phyloP scores from a whole-genome alignment of 2,329 filamentous ascomycete genomes.

The Pezicula radicicola region DNA sequence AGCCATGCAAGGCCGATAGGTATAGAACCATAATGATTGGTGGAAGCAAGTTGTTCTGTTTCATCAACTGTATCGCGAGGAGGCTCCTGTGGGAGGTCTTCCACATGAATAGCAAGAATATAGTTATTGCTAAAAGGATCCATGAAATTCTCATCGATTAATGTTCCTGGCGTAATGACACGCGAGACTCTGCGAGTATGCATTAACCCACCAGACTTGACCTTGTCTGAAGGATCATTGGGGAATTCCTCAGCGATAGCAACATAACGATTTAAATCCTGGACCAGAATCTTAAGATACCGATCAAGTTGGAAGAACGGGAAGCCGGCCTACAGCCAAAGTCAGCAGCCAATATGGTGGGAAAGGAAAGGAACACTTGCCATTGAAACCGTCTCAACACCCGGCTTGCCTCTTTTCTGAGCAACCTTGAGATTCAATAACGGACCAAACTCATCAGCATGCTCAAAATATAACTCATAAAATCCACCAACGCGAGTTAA shows the following conservation, averaged over 20 bases:
- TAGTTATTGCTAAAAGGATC: conserved; percentile 94
- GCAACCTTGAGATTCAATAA: conserved; percentile 85
- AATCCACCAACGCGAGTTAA: conserved; percentile 92
- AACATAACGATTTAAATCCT: conserved; percentile 87
- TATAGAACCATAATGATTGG: conserved; percentile 21
- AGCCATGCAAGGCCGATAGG: conserved; percentile 84
- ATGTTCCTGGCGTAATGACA: conserved; percentile 88
- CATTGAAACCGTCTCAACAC: conserved; percentile 65
- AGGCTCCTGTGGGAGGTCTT: conserved; percentile 19
- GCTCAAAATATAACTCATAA: conserved; percentile 96
- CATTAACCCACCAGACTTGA: conserved; percentile 73
- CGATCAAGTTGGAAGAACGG: conserved; percentile 90
- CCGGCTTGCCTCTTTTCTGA: conserved; percentile 67
- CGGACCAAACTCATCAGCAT: conserved; percentile 85
- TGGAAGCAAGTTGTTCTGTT: background rate
- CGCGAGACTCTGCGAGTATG: conserved; percentile 83
- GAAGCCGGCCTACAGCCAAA: conserved; percentile 70
- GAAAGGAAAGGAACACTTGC: conserved; percentile 39
- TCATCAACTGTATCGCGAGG: conserved; percentile 11
- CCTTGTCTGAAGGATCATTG: conserved; percentile 65
- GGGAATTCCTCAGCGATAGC: conserved; percentile 93
- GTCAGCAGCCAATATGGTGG: conserved; percentile 1
- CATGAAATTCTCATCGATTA: conserved; percentile 98
- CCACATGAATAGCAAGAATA: conserved; percentile 73
- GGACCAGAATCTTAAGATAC: conserved; percentile 88